Conservation (phyloP, 805 yeast genomes). For the Clavispora asparagi region DNA sequence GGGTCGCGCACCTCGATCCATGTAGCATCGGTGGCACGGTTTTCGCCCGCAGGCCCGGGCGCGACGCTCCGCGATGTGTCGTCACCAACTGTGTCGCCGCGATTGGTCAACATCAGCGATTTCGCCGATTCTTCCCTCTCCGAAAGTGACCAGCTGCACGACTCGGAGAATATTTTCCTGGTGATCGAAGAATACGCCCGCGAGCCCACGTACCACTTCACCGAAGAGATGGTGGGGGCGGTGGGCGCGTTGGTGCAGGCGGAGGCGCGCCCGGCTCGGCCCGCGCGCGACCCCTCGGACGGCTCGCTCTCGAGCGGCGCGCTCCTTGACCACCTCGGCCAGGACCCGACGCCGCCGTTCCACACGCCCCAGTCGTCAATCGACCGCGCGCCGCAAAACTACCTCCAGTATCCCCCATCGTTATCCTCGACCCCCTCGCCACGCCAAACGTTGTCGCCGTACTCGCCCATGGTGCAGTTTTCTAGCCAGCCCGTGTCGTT, state of each 20-base stretch:
- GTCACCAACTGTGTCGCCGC: background rate
- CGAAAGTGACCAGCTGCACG: conserved; percentile 4
- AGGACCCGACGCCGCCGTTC: background rate
- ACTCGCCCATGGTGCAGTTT: background rate
- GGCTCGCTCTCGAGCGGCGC: conserved; percentile 18
- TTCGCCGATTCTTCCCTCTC: conserved; percentile 35
- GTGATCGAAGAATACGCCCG: conserved; percentile 24
- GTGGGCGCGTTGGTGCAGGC: background rate
- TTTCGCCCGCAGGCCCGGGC: background rate
- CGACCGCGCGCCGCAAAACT: background rate
- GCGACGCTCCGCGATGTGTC: background rate
- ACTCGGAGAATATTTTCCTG: conserved; percentile 27
- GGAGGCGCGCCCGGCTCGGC: conserved; percentile 5
- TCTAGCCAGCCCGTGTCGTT: too few relatives aligned
- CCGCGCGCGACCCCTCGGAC: background rate
- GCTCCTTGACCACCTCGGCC: conserved; percentile 9
- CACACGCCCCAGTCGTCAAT: background rate
- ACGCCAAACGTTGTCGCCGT: background rate
- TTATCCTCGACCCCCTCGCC: too few relatives aligned
- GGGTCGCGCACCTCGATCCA: conserved; percentile 3
- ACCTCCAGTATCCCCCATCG: too few relatives aligned
- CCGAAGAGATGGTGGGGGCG: conserved; percentile 7
- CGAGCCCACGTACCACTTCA: conserved; percentile 5
- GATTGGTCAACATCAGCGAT: conserved; percentile 22
- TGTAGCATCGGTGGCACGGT: conserved; percentile 3